Evolutionary conservation across 768 basidiomycete genomes (phyloP), one percentile per base, ranked within the genome.

Genomic region (Naganishia vaughanmartiniae): DNA sequence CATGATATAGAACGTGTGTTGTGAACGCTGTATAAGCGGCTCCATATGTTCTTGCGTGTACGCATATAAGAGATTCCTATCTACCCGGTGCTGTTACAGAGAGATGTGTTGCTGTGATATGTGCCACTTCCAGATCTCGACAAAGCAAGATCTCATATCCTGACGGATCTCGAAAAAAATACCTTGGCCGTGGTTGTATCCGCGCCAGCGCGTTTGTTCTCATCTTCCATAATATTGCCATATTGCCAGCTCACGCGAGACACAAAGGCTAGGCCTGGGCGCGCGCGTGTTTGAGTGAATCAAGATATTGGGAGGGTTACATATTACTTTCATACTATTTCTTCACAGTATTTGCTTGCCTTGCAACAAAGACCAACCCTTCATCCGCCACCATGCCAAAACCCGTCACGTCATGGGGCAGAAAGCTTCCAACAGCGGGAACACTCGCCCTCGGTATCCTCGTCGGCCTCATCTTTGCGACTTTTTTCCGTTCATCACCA

Each of bases 401-500:
- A 46, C 45, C 63, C 3, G 45, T 48, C 65, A 45, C 48, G 28
- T 45, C 46, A 33, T 67, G 76, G n/a, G 67, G 73, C 28, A 70
- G 79, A 17, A 75, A 73, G 57, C 65, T 80, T 30, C 79, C 79
- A 12, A 78, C 79, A 26, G 79, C 77, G 17, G 79, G 77, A 30
- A 76, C 76, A 7, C 65, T 80, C 54, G 65, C 78, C 3, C 73
- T 80, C 12, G 79, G 79, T 14, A 78, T 80, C 24, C 54, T 80
- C 24, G 79, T 80, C 24, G 79, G 79, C 67, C 55, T 80, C 55
- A 56, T 80, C 7, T 74, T 80, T 14, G 79, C 79, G 39, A 75
- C 74, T 21, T 31, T 70, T n/a, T 65, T 70, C 58, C 33, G 34
- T 51, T 34, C 55, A 21, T 46, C 48, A 30, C 28, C 28, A 58